Evolutionary conservation across 2,329 filamentous ascomycete species (phyloP), one percentile per base, ranked within the genome.

Genomic region (Phaeosphaeriaceae sp.): DNA sequence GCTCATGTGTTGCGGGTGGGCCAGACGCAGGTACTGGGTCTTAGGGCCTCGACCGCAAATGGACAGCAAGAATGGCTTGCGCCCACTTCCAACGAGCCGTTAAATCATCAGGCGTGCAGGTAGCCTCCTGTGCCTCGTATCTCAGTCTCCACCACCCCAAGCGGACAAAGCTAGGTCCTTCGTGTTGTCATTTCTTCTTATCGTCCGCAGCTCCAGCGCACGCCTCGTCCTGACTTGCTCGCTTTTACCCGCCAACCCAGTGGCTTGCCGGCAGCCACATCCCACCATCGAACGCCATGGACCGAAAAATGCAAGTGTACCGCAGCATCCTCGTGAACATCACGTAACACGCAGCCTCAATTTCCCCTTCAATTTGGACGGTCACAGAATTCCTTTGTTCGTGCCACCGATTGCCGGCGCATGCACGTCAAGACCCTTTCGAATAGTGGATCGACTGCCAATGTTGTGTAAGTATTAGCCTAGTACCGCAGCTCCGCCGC

Each of bases 371-470:
- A 51, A 56, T 60, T 40, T 57, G 54, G 11, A 42, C 24, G 19
- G 11, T 33, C 48, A 44, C 45, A 53, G 48, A 21, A 40, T 27
- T 52, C 54, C 58, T 62, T 61, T 65, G 57, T 56, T 56, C 49
- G 60, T 66, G 48, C 49, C 21, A 61, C 58, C 41, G 4, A 44
- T 20, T 44, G 41, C 41, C 41, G 41, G 41, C 41, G 41, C 41
- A 44, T 44, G 31, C 72, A 73, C 60, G 70, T 74, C 72, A 74
- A 61, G 61, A 62, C 68, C 62, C 60, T 69, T 69, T 68, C 33
- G 53, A 58, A 62, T 19, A 49, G 61, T 60, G 51, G 45, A 57
- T 65, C 57, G 54, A 53, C 61, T 62, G 65, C 56, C 56, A 60
- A 61, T 58, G 72, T 60, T 51, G 73, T 71, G 61, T 50, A 61